phyloP scores from a whole-genome alignment of 2,329 filamentous ascomycete genomes.

The Clathrospora elynae region DNA sequence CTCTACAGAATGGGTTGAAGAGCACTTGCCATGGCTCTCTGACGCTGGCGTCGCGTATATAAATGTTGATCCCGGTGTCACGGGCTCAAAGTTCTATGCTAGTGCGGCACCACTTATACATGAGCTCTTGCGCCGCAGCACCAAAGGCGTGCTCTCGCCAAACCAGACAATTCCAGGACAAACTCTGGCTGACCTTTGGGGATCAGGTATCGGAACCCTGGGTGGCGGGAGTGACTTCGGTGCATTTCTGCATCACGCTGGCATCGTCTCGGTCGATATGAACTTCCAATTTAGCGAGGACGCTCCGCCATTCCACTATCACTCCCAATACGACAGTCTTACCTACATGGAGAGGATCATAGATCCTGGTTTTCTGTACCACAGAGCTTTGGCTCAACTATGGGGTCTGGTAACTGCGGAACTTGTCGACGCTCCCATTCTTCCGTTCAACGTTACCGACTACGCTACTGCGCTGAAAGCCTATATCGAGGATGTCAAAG shows the following conservation, averaged over 20 bases:
- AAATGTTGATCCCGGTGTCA: conserved; percentile 85
- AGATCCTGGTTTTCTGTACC: conserved; percentile 83
- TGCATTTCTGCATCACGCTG: conserved; percentile 88
- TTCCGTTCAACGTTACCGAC: conserved; percentile 78
- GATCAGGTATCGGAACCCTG: conserved; percentile 68
- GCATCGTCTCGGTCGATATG: conserved; percentile 85
- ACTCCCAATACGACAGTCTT: conserved; percentile 88
- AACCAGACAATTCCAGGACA: conserved; percentile 67
- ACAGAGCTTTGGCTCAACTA: conserved; percentile 77
- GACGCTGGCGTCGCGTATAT: conserved; percentile 82
- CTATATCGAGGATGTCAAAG: no score
- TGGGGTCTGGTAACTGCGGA: conserved; percentile 84
- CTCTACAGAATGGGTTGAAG: conserved; percentile 93
- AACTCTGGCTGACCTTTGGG: conserved; percentile 77
- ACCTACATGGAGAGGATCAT: conserved; percentile 81
- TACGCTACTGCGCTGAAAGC: conserved; percentile 70
- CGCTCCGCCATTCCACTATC: conserved; percentile 65
- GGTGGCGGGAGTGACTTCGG: conserved; percentile 82
- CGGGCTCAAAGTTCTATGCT: conserved; percentile 75
- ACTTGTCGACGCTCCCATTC: conserved; percentile 76
- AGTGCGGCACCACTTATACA: conserved; percentile 81
- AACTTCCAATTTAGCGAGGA: conserved; percentile 65
- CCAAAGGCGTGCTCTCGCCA: conserved; percentile 77
- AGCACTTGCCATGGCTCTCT: conserved; percentile 73
- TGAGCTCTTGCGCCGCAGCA: conserved; percentile 70